A percentile compares a stretch with the other conserved stretches of the same genome.
These are phyloP conservation scores for Fusarium mexicanum DNA, from an alignment of 2,329 filamentous ascomycete species.

Conservation along the genomic window DNA sequence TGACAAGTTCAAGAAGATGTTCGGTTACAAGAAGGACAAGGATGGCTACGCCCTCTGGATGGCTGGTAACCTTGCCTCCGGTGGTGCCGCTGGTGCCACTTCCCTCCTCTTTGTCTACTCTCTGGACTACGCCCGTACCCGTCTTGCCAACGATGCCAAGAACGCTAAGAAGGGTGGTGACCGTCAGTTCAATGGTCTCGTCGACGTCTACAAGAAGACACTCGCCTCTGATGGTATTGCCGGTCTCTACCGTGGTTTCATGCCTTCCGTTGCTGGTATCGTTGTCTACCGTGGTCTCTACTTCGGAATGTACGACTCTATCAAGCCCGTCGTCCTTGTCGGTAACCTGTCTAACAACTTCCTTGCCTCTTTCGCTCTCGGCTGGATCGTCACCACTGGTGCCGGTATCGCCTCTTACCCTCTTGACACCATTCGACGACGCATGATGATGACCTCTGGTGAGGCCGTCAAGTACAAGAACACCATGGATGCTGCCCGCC, in stretches of 20 bases:
- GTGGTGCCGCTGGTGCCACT: constrained; percentile 99
- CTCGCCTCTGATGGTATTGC: constrained; percentile 97
- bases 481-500: constrained; percentile 91
- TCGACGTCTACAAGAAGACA: constrained; percentile 99
- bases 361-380: constrained; percentile 98
- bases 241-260: constrained; percentile 99
- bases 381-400: constrained; percentile 99
- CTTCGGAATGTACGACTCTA: constrained; percentile 99
- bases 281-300: constrained; percentile 99
- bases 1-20: constrained; percentile 99
- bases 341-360: constrained; percentile 96
- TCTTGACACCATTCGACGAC: constrained; percentile 99
- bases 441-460: constrained; percentile 99
- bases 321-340: constrained; percentile 97
- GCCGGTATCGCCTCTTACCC: constrained; percentile 99
- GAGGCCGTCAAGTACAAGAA: constrained; percentile 99
- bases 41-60: constrained; percentile 99
- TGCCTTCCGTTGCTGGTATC: constrained; percentile 98
- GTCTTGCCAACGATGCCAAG: constrained; percentile 99
- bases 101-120: constrained; percentile 99
- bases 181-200: constrained; percentile 99
- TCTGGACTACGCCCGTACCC: constrained; percentile 99
- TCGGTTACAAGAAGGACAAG: constrained; percentile 99
- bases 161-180: constrained; percentile 95
- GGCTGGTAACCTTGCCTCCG: constrained; percentile 98